Percentiles rank a stretch among this genome's conserved stretches.
These are phyloP conservation scores for Cucurbita argyrosperma DNA, from an alignment of 306 rosid genomes.

Conservation along the genomic window DNA sequence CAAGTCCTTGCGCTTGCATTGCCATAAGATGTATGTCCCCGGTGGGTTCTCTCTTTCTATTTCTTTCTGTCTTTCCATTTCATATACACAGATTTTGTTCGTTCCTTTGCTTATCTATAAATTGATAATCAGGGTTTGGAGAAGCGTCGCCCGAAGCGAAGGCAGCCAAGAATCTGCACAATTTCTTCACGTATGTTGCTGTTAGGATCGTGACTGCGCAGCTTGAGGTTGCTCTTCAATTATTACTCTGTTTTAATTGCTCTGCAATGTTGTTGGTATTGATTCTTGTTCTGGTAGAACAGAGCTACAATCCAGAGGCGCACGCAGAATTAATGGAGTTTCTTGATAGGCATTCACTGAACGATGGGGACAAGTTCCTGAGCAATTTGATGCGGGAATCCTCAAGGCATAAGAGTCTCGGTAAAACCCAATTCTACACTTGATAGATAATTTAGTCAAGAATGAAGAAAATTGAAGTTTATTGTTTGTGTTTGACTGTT, in stretches of 20 bases:
- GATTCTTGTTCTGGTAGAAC: constrained; percentile 19
- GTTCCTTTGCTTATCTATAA: background rate
- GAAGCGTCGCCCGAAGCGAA: constrained; percentile 88
- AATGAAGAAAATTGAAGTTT: background rate
- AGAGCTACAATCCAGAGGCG: constrained; percentile 88
- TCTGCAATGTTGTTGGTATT: background rate
- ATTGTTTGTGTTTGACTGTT: background rate
- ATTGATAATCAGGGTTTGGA: constrained; percentile 54
- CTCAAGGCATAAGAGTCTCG: constrained; percentile 66
- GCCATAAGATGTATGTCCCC: constrained; percentile 84
- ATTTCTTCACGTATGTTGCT: constrained; percentile 72
- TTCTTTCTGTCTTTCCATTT: background rate
- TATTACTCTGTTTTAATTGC: background rate
- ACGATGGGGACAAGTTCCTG: constrained; percentile 80
- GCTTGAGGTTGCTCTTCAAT: constrained; percentile 61
- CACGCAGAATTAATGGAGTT: constrained; percentile 69
- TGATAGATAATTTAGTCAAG: background rate
- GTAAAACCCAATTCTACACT: constrained; percentile 17
- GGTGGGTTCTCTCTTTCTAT: constrained; percentile 35
- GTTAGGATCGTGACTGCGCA: constrained; percentile 72
- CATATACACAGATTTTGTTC: background rate
- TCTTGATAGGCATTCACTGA: constrained; percentile 43
- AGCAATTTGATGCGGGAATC: constrained; percentile 81
- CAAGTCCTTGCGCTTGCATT: constrained; percentile 33
- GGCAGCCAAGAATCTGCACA: constrained; percentile 71